Base-by-base conservation (phyloP, 2,329 filamentous ascomycete species). In the Neofusicoccum sp. region DNA sequence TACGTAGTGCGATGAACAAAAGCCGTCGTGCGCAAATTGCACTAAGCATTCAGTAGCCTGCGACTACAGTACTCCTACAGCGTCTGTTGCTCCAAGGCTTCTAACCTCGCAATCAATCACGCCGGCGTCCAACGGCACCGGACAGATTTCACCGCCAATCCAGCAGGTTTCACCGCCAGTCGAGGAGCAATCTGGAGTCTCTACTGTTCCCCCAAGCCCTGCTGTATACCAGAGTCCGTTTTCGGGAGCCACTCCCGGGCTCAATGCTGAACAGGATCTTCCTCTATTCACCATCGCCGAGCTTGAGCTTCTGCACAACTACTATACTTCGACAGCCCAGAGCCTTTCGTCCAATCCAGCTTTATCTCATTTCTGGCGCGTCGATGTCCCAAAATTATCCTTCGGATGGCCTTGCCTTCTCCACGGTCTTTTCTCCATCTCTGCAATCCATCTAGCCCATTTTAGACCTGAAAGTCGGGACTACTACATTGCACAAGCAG, bases 321-420 rank as follows among this genome's bases (percentile, higher is more conserved):
- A 70, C 61, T 68, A 66, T 5, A 73, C 67, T 22, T 67, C 67
- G 9, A 74, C 72, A 7, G 71, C 69, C 22, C 64, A 65, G 36
- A 71, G 67, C 9, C 67, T 71, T 3, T 65, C 66, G 9, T 56
- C 64, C 5, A 64, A 67, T 28, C 50, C 68, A 2, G 67, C 66
- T 3, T 65, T 67, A 5, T 65, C 69, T 43, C 66, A 64, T 3
- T 64, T 73, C 12, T 70, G 64, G 48, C 63, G 66, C 4, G 67
- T 63, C 7, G 60, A 65, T 47, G 61, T 78, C 9, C 67, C 71
- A 34, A 66, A 72, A 28, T 65, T 76, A 31, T 76, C 76, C 1
- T 77, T 80, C 52, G 71, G 76, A 5, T 75, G 77, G 66, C 72
- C 77, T 3, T 82, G 78, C 48, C 70, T 82, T n/a, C 70, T 82